phyloP scores from a whole-genome alignment of 768 basidiomycete genomes.

The Lactarius trivialis region DNA sequence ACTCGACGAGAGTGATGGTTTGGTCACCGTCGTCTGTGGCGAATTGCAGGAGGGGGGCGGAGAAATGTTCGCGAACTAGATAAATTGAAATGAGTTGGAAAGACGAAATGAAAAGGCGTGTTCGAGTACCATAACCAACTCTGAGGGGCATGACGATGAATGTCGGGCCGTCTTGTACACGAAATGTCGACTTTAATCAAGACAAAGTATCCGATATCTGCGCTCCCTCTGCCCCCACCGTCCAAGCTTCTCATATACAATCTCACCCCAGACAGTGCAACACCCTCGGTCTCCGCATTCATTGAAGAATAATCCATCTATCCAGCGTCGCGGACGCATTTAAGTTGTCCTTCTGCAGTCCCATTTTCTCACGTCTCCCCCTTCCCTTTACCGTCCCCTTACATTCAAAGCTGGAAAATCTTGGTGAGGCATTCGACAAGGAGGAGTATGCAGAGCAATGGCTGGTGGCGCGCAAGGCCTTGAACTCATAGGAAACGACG shows the following conservation, averaged over 20 bases:
- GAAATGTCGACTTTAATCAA: conserved; percentile 21
- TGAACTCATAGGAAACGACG: conserved; percentile 29
- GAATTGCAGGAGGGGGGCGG: conserved; percentile 85
- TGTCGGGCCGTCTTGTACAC: background rate
- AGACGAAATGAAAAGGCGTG: background rate
- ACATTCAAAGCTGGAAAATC: too few species aligned
- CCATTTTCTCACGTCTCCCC: conserved; percentile 84
- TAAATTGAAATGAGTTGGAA: background rate
- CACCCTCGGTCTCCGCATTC: conserved; percentile 48
- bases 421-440: conserved; percentile 48
- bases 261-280: conserved; percentile 53
- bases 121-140: conserved; percentile 26
- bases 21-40: conserved; percentile 57
- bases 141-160: conserved; percentile 21
- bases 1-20: conserved; percentile 82
- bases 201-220: conserved; percentile 40
- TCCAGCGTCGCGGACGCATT: conserved; percentile 67
- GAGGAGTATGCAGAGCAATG: conserved; percentile 68
- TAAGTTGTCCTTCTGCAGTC: conserved; percentile 43
- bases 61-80: conserved; percentile 82
- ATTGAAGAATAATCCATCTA: conserved; percentile 49
- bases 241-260: conserved; percentile 38
- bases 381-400: conserved; percentile 78
- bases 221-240: conserved; percentile 44
- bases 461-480: conserved; percentile 60